Conservation (phyloP, 2,329 filamentous ascomycete genomes). For the Fusarium cicatricum region DNA sequence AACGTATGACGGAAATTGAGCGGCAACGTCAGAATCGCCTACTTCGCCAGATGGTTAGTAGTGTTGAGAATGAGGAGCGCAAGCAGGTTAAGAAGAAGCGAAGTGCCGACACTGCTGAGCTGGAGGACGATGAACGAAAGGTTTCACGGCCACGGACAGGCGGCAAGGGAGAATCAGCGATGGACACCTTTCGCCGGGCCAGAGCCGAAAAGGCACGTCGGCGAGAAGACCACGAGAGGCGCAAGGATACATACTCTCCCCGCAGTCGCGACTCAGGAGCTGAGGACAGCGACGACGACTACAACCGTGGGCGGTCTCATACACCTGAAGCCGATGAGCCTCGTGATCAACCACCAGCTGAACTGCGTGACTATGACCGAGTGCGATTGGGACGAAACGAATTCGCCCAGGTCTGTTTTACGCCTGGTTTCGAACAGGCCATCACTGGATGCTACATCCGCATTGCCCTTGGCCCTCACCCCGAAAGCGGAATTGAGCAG, state of each 20-base stretch:
- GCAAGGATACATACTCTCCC: conserved; percentile 60
- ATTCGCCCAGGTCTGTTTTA: conserved; percentile 92
- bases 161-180: conserved; percentile 61
- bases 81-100: conserved; percentile 69
- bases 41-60: conserved; percentile 78
- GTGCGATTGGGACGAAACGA: conserved; percentile 84
- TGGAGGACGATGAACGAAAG: conserved; percentile 80
- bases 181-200: conserved; percentile 73
- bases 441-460: conserved; percentile 87
- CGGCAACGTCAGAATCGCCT: conserved; percentile 83
- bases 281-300: conserved; percentile 82
- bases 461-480: conserved; percentile 82
- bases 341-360: conserved; percentile 74
- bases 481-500: conserved; percentile 73
- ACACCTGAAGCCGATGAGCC: conserved; percentile 70
- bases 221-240: conserved; percentile 64
- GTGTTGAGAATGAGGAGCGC: conserved; percentile 69
- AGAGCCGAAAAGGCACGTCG: conserved; percentile 66
- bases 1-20: conserved; percentile 84
- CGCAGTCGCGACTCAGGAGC: conserved; percentile 49
- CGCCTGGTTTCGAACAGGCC: conserved; percentile 84
- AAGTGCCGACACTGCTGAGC: conserved; percentile 79
- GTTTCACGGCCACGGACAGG: conserved; percentile 73
- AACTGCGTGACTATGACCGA: conserved; percentile 83
- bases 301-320: conserved; percentile 66